phyloP scores from a whole-genome alignment of 2,329 filamentous ascomycete species.

The Apiospora rasikravindrae region DNA sequence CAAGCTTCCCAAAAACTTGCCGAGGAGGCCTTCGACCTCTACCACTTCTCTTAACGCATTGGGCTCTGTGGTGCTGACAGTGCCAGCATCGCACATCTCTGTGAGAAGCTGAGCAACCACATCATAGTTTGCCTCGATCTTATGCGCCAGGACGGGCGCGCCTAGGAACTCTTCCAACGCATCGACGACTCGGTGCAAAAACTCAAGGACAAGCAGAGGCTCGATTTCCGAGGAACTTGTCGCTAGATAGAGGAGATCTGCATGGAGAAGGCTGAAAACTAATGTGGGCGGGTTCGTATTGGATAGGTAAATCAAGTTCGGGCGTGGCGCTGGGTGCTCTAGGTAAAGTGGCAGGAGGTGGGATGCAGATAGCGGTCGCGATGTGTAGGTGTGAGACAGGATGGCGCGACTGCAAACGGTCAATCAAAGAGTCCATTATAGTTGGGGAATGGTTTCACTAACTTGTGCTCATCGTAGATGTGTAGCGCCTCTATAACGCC shows the following conservation, averaged over 20 bases:
- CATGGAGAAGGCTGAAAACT: conserved; percentile 86
- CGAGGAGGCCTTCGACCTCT: conserved; percentile 88
- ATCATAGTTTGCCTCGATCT: conserved; percentile 91
- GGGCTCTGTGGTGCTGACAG: conserved; percentile 87
- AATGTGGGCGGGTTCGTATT: conserved; percentile 84
- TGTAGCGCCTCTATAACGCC: conserved; percentile 93
- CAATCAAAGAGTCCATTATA: conserved; percentile 29
- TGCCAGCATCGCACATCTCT: conserved; percentile 95
- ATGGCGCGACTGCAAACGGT: conserved; percentile 72
- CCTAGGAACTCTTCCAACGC: conserved; percentile 93
- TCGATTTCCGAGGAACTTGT: conserved; percentile 87
- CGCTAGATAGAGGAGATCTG: conserved; percentile 83
- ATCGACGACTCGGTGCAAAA: conserved; percentile 91
- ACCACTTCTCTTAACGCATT: conserved; percentile 92
- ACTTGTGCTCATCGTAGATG: conserved; percentile 97
- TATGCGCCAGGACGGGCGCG: conserved; percentile 80
- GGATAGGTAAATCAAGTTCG: conserved; percentile 84
- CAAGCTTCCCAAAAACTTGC: conserved; percentile 86
- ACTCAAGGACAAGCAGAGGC: conserved; percentile 88
- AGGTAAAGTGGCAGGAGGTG: conserved; percentile 87
- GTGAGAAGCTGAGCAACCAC: conserved; percentile 89
- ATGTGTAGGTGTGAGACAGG: conserved; percentile 87
- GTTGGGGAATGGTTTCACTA: conserved; percentile 38
- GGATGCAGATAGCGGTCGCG: conserved; percentile 76
- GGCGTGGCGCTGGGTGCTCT: conserved; percentile 78